Evolutionary conservation across 345 rosid genomes (phyloP).

Genomic region (Passiflora organensis): DNA sequence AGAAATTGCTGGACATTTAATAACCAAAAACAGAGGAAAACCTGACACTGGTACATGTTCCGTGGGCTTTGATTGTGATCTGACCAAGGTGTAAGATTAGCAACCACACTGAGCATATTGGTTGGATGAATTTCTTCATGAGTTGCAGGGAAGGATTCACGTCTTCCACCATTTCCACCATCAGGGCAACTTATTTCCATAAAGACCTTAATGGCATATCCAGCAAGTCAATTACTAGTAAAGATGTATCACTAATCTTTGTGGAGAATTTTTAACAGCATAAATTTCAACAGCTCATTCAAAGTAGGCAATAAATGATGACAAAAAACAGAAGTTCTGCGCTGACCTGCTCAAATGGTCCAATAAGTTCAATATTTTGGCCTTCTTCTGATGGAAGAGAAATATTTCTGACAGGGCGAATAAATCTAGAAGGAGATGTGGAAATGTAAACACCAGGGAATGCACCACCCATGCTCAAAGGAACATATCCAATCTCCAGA

Average conservation of each 20-base stretch:
- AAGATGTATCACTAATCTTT: too few relatives aligned
- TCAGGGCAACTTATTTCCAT: constrained; percentile 98
- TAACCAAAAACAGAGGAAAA: constrained; percentile 18
- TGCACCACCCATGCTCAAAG: constrained; percentile 83
- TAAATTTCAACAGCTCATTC: too few relatives aligned
- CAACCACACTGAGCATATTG: constrained; percentile 91
- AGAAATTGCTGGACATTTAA: background rate
- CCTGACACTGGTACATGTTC: constrained; percentile 99
- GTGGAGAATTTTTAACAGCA: too few relatives aligned
- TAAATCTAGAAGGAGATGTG: constrained; percentile 84
- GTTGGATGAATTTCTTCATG: constrained; percentile 97
- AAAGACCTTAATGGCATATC: constrained; percentile 51
- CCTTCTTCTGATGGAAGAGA: constrained; percentile 37
- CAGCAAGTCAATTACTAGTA: background rate
- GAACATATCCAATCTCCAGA: constrained; percentile 93
- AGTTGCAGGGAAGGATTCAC: constrained; percentile 58
- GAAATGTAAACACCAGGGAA: constrained; percentile 85
- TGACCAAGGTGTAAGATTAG: constrained; percentile 98
- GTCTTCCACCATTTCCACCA: constrained; percentile 93
- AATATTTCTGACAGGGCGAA: constrained; percentile 77
- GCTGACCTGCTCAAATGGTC: constrained; percentile 97
- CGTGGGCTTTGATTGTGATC: constrained; percentile 99
- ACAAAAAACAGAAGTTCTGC: background rate
- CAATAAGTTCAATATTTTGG: constrained; percentile 64
- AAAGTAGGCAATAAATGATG: too few relatives aligned